Conservation (phyloP, 2,329 filamentous ascomycete species). For the Epichloe baconii region DNA sequence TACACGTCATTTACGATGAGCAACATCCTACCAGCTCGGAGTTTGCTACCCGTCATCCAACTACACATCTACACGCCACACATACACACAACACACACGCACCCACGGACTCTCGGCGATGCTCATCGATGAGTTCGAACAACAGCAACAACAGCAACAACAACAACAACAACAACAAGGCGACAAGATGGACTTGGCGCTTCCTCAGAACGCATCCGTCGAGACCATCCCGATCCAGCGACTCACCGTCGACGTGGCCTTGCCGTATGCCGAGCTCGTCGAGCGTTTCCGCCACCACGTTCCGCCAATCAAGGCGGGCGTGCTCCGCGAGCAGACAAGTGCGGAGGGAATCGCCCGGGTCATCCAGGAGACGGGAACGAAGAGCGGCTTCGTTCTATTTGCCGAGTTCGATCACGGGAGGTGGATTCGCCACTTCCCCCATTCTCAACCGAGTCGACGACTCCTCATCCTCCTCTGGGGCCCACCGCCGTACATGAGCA, state of each 20-base stretch:
- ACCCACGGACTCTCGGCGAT: no score
- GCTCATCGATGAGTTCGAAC: no score
- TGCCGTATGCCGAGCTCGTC: conserved; percentile 1
- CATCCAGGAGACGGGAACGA: neutral
- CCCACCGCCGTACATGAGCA: neutral
- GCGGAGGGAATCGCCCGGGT: neutral
- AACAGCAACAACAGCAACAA: no score
- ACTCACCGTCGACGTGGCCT: neutral
- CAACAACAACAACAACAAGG: no score
- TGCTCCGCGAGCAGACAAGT: neutral
- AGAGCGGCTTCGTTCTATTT: conserved; percentile 2
- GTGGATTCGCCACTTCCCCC: conserved; percentile 2
- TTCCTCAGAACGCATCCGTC: neutral
- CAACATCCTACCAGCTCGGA: neutral
- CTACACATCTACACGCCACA: neutral
- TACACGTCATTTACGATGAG: neutral
- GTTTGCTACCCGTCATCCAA: neutral
- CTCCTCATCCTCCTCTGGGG: neutral
- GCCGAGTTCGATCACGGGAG: conserved; percentile 3
- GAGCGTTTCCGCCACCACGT: neutral
- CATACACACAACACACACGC: no score
- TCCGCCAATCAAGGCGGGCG: neutral
- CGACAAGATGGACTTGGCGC: neutral
- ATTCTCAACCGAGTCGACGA: neutral
- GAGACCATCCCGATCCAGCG: conserved; percentile 1